Evolutionary conservation across 1,284 basidiomycete species (phyloP).

Genomic region (Trichosporon ovoides): DNA sequence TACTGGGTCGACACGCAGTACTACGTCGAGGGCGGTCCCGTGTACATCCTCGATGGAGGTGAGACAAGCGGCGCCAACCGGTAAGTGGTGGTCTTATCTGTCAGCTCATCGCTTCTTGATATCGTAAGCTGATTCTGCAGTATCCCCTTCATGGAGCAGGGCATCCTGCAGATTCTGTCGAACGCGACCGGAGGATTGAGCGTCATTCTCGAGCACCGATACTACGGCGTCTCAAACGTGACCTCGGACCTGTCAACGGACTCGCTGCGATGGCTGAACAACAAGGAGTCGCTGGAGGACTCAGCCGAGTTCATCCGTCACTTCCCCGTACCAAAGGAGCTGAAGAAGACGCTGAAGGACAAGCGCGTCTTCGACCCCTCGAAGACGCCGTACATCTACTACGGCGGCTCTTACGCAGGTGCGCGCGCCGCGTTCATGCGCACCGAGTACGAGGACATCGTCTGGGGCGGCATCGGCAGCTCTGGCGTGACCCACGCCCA

Average conservation of each 20-base stretch:
- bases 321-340: constrained; percentile 59
- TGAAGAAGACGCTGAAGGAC: constrained; percentile 54
- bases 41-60: constrained; percentile 76
- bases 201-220: constrained; percentile 83
- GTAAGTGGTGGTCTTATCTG: constrained; percentile 19
- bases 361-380: constrained; percentile 51
- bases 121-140: too few relatives aligned
- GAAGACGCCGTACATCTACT: constrained; percentile 83
- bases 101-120: background rate
- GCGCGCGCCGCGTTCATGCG: constrained; percentile 93
- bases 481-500: constrained; percentile 57
- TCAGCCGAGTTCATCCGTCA: constrained; percentile 78
- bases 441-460: constrained; percentile 65
- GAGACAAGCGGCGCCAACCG: constrained; percentile 57
- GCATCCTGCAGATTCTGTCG: constrained; percentile 78
- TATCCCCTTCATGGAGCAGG: constrained; percentile 51
- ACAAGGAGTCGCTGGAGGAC: constrained; percentile 84
- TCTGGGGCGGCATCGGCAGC: constrained; percentile 86
- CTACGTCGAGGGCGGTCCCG: constrained; percentile 69
- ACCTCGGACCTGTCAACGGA: constrained; percentile 64
- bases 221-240: constrained; percentile 67
- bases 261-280: constrained; percentile 75
- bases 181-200: constrained; percentile 73
- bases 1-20: constrained; percentile 87
- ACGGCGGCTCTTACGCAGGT: constrained; percentile 78